These are phyloP conservation scores for Ambrosia trifida DNA, from an alignment of 129 eudicot genomes.

Conservation along the genomic window DNA sequence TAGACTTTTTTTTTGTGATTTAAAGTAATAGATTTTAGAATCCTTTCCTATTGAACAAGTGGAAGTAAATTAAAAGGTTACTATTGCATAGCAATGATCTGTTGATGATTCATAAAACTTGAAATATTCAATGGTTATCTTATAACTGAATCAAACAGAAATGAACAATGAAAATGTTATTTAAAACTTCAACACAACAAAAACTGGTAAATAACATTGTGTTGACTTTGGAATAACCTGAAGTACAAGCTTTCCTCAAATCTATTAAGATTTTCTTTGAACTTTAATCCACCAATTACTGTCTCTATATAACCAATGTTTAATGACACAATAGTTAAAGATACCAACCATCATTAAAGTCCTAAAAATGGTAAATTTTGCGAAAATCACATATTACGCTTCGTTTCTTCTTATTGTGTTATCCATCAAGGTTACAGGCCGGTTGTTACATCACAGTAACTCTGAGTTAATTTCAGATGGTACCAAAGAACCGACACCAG, in stretches of 20 bases:
- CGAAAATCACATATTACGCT: constrained; percentile 4
- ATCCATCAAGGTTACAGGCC: constrained; percentile 32
- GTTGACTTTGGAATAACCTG: constrained; percentile 18
- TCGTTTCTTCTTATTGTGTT: constrained; percentile 27
- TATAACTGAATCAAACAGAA: constrained; percentile 2
- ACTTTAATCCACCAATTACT: constrained; percentile 19
- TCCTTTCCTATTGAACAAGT: not conserved
- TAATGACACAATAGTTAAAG: not conserved
- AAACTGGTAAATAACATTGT: constrained; percentile 8
- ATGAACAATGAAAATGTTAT: constrained; percentile 1
- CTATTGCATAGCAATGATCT: constrained; percentile 5
- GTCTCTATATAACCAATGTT: constrained; percentile 19
- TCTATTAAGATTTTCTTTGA: constrained; percentile 6
- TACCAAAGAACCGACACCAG: constrained; percentile 21
- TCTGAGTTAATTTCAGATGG: constrained; percentile 45
- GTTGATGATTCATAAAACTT: not conserved
- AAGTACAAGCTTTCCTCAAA: constrained; percentile 24
- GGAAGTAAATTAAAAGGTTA: not conserved
- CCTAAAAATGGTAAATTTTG: constrained; percentile 15
- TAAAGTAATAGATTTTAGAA: not conserved
- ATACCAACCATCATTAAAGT: constrained; percentile 17
- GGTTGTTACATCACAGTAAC: constrained; percentile 20
- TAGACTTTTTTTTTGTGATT: not conserved
- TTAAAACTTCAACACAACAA: not conserved
- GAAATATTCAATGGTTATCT: constrained; percentile 9